These are phyloP conservation scores for Silene uniflora DNA, from an alignment of 148 eudicot species.

Conservation along the genomic window DNA sequence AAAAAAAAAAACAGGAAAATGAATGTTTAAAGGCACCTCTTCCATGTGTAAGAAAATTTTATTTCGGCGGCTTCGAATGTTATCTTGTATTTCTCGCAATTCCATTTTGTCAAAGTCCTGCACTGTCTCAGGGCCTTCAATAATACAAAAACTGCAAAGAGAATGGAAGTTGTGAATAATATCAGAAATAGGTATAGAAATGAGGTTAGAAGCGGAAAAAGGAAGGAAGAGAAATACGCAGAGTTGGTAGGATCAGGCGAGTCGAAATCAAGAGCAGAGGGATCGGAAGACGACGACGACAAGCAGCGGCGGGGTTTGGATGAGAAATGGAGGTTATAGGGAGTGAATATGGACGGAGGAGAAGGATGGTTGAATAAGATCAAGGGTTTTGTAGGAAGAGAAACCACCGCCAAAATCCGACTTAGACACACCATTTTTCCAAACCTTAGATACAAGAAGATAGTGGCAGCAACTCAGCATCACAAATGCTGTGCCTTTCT, in stretches of 20 bases:
- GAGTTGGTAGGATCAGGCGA: slow-evolving; percentile 30
- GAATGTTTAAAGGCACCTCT: slow-evolving; percentile 47
- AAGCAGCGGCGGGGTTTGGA: slow-evolving; percentile 43
- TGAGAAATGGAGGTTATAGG: slow-evolving; percentile 23
- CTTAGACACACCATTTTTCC: neutral
- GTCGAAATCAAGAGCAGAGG: slow-evolving; percentile 38
- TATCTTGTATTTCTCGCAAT: slow-evolving; percentile 78
- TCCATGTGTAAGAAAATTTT: slow-evolving; percentile 95
- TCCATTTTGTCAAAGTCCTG: slow-evolving; percentile 89
- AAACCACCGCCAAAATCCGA: neutral
- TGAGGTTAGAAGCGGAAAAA: neutral
- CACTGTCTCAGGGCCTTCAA: slow-evolving; percentile 98
- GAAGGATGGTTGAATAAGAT: neutral
- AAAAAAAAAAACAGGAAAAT: neutral
- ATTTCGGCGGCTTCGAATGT: slow-evolving; percentile 78
- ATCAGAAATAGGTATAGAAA: too few species aligned
- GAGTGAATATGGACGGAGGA: slow-evolving; percentile 18
- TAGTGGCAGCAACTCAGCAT: neutral
- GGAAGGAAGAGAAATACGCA: slow-evolving; percentile 29
- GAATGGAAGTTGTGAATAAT: neutral
- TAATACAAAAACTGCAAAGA: slow-evolving; percentile 78
- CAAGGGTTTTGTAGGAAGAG: slow-evolving; percentile 4
- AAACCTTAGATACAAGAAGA: too few species aligned
- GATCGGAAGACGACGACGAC: slow-evolving; percentile 24
- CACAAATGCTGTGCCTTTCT: too few species aligned